Percentiles rank a stretch among this genome's conserved stretches.
These are phyloP conservation scores for Gossypium lobatum DNA, from an alignment of 441 rosid genomes.

Conservation along the genomic window DNA sequence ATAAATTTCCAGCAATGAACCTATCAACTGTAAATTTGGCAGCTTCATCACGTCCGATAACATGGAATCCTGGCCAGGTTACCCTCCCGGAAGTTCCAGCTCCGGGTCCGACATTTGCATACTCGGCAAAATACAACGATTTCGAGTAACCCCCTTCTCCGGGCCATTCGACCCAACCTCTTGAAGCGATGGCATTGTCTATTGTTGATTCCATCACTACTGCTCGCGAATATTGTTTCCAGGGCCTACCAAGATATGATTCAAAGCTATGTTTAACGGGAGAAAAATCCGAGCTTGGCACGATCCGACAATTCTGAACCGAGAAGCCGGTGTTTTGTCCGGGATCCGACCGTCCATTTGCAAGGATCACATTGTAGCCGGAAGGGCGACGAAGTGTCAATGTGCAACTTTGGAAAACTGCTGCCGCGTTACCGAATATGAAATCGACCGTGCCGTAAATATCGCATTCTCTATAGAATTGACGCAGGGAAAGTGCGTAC, in stretches of 20 bases:
- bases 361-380: conserved; percentile 42
- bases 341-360: conserved; percentile 53
- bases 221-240: conserved; percentile 67
- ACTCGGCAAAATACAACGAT: conserved; percentile 48
- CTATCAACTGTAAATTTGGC: conserved; percentile 36
- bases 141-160: conserved; percentile 26
- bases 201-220: conserved; percentile 60
- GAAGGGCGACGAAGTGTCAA: conserved; percentile 38
- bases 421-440: conserved; percentile 76
- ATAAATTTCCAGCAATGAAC: conserved; percentile 41
- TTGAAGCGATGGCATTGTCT: conserved; percentile 36
- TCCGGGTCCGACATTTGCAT: conserved; percentile 40
- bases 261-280: conserved; percentile 23
- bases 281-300: conserved; percentile 29
- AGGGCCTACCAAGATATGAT: conserved; percentile 70
- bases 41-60: conserved; percentile 39
- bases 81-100: conserved; percentile 38
- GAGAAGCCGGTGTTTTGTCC: conserved; percentile 75
- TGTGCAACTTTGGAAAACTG: conserved; percentile 66
- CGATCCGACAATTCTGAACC: conserved; percentile 47
- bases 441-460: conserved; percentile 70
- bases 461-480: conserved; percentile 76
- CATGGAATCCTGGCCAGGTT: conserved; percentile 46
- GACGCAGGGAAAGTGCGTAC: conserved; percentile 59
- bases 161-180: conserved; percentile 78